Evolutionary conservation across 2,329 filamentous ascomycete species (phyloP).

Genomic region (Aulographum hederae): DNA sequence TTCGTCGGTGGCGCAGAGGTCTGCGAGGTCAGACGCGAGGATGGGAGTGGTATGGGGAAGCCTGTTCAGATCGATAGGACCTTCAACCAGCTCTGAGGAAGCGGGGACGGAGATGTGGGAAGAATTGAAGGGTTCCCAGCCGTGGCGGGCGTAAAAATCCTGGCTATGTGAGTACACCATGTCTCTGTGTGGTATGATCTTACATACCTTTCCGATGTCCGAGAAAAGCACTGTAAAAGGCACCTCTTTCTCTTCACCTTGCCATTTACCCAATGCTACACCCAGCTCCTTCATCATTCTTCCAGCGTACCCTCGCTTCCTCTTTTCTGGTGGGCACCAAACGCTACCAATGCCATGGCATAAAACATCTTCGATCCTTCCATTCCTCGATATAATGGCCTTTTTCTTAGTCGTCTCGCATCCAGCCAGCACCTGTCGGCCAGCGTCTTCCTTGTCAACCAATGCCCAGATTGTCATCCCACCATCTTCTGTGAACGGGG

Average conservation of each 20-base stretch:
- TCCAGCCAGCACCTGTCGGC: constrained; percentile 30
- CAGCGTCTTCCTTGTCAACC: constrained; percentile 25
- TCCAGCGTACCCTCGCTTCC: constrained; percentile 59
- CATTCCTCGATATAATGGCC: constrained; percentile 24
- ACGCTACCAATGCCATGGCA: constrained; percentile 65
- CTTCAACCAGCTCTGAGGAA: constrained; percentile 1
- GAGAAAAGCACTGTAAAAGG: constrained; percentile 70
- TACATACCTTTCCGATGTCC: constrained; percentile 53
- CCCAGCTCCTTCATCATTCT: constrained; percentile 56
- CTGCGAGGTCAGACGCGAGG: constrained; percentile 39
- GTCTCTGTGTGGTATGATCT: too few species aligned
- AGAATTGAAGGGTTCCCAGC: constrained; percentile 61
- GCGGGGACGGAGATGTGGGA: constrained; percentile 49
- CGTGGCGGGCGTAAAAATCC: constrained; percentile 57
- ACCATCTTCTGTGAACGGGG: constrained; percentile 34
- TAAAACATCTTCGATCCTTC: constrained; percentile 34
- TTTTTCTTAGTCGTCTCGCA: constrained; percentile 38
- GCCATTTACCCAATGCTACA: constrained; percentile 31
- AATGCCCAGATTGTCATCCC: constrained; percentile 42
- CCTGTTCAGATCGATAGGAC: background rate
- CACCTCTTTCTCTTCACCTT: constrained; percentile 25
- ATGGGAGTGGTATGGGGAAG: constrained; percentile 25
- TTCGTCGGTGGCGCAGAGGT: constrained; percentile 47
- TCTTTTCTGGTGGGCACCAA: constrained; percentile 46
- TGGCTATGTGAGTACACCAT: constrained; percentile 3